phyloP scores from a whole-genome alignment of 805 yeast species.

The Lipomyces starkeyi region DNA sequence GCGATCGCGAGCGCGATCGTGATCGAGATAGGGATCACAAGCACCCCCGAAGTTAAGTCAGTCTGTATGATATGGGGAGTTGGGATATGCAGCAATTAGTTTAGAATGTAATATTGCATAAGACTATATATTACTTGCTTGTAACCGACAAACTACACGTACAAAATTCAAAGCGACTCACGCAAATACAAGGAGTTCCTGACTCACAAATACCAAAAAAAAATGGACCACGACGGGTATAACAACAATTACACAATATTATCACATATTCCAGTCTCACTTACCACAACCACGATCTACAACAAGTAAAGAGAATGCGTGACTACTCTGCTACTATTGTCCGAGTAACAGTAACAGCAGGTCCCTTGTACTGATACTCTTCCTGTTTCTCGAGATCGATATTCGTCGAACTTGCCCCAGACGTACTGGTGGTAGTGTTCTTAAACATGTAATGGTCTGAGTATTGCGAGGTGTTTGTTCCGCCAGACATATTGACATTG shows the following conservation, averaged over 20 bases:
- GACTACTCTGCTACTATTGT: conserved; percentile 31
- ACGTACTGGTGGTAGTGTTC: conserved; percentile 16
- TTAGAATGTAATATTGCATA: not conserved
- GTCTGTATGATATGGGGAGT: not conserved
- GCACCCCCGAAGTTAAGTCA: conserved; percentile 1
- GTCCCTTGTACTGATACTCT: not conserved
- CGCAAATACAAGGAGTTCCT: not conserved
- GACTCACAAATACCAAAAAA: not conserved
- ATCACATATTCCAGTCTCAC: not conserved
- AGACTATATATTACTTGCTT: not conserved
- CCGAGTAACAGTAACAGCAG: conserved; percentile 29
- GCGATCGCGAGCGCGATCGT: conserved; percentile 30
- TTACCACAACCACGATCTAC: not conserved
- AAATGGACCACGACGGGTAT: not conserved
- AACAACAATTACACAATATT: not conserved
- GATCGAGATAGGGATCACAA: conserved; percentile 17
- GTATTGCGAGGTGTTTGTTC: not conserved
- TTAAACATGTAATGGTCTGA: conserved; percentile 11
- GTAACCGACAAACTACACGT: not conserved
- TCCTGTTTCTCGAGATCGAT: conserved; percentile 32
- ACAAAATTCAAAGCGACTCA: not conserved
- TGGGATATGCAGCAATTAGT: not conserved
- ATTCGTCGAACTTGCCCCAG: conserved; percentile 9
- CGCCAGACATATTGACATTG: conserved; percentile 5
- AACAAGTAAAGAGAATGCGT: not conserved